Conservation (phyloP, 768 basidiomycete species). For the Tulasnella sp. region DNA sequence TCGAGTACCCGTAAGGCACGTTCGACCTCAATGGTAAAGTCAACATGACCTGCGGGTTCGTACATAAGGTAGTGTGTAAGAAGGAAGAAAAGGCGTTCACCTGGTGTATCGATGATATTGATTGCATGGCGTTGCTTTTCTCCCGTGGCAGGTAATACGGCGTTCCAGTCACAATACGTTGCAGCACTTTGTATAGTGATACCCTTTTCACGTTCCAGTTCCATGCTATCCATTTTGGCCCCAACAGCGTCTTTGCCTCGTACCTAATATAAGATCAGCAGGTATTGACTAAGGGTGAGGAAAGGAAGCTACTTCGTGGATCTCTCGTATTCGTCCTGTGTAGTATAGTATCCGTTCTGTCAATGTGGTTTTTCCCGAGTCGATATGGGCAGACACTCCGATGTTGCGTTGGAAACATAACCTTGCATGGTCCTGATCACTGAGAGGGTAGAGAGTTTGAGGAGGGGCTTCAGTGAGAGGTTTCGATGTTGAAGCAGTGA, state of each 20-base stretch:
- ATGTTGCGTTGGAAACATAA: slow-evolving; percentile 82
- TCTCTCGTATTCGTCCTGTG: slow-evolving; percentile 87
- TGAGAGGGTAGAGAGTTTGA: slow-evolving; percentile 29
- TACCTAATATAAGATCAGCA: slow-evolving; percentile 41
- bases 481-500: slow-evolving; percentile 7
- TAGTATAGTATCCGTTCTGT: slow-evolving; percentile 95
- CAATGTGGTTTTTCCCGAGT: slow-evolving; percentile 95
- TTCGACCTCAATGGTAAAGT: slow-evolving; percentile 99
- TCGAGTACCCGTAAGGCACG: slow-evolving; percentile 91
- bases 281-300: background rate
- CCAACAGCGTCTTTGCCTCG: slow-evolving; percentile 91
- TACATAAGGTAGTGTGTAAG: background rate
- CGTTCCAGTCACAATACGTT: slow-evolving; percentile 94
- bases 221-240: slow-evolving; percentile 99
- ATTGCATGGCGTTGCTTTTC: slow-evolving; percentile 75
- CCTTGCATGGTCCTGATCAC: slow-evolving; percentile 51
- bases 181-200: slow-evolving; percentile 99
- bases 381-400: slow-evolving; percentile 89
- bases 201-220: slow-evolving; percentile 94
- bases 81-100: slow-evolving; percentile 30
- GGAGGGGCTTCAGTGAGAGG: background rate
- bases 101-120: slow-evolving; percentile 98
- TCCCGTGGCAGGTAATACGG: slow-evolving; percentile 45
- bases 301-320: slow-evolving; percentile 73
- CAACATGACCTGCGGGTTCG: slow-evolving; percentile 71